A percentile compares a stretch with the other conserved stretches of the same genome.
Conservation (phyloP, 2,329 filamentous ascomycete genomes). For the Magnaporthiopsis poae region DNA sequence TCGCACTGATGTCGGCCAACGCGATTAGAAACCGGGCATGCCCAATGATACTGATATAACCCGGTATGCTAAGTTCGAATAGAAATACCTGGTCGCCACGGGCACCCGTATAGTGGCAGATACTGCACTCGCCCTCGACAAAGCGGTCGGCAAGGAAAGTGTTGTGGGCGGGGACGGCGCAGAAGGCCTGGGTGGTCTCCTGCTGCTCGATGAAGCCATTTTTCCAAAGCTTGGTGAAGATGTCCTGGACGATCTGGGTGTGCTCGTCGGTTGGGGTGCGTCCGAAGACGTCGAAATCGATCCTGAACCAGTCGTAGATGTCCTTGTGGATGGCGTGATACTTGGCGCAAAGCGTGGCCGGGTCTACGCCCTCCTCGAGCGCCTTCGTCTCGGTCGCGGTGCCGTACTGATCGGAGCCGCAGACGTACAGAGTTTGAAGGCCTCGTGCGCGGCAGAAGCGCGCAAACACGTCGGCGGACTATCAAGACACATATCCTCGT, state of each 20-base stretch:
- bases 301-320: slow-evolving; percentile 93
- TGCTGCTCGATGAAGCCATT: slow-evolving; percentile 84
- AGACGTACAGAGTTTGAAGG: slow-evolving; percentile 72
- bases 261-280: slow-evolving; percentile 82
- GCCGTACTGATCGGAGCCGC: slow-evolving; percentile 62
- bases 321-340: slow-evolving; percentile 82
- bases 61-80: background rate
- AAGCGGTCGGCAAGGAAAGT: slow-evolving; percentile 73
- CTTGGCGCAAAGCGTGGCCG: slow-evolving; percentile 73
- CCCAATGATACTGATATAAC: too few species aligned
- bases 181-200: slow-evolving; percentile 82
- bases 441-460: slow-evolving; percentile 72
- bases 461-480: slow-evolving; percentile 73
- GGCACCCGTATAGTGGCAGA: slow-evolving; percentile 62
- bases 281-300: slow-evolving; percentile 89
- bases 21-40: background rate
- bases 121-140: slow-evolving; percentile 67
- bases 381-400: slow-evolving; percentile 94
- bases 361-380: slow-evolving; percentile 72
- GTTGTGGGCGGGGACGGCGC: slow-evolving; percentile 49
- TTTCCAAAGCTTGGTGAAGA: slow-evolving; percentile 77
- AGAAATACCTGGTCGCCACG: slow-evolving; percentile 45
- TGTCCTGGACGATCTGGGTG: slow-evolving; percentile 84
- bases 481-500: background rate
- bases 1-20: slow-evolving; percentile 25